Conservation (phyloP, 257 asterid species). For the Nicotiana paniculata region DNA sequence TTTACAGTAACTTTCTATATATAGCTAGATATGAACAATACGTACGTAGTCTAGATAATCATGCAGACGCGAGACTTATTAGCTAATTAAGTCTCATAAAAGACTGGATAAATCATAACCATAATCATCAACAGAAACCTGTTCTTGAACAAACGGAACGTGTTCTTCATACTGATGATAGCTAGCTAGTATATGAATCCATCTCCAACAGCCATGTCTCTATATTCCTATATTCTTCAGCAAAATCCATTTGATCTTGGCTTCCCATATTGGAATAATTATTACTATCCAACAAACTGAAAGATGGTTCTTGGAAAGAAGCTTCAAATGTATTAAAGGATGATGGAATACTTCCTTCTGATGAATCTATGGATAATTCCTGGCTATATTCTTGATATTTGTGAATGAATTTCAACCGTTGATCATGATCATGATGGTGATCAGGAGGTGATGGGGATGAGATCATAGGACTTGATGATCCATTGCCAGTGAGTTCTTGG, state of each 20-base stretch:
- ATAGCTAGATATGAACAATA: background rate
- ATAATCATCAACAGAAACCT: conserved; percentile 26
- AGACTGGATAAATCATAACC: conserved; percentile 37
- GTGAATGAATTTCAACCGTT: background rate
- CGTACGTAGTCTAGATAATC: background rate
- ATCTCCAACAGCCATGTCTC: conserved; percentile 50
- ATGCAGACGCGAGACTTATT: background rate
- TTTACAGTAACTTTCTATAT: background rate
- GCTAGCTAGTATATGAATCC: conserved; percentile 22
- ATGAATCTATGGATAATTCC: conserved; percentile 38
- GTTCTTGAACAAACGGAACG: conserved; percentile 28
- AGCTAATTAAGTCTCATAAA: background rate
- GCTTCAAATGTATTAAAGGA: conserved; percentile 33
- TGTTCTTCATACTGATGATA: conserved; percentile 5
- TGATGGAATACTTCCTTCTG: conserved; percentile 27
- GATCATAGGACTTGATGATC: background rate
- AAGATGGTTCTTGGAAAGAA: conserved; percentile 10
- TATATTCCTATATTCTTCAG: conserved; percentile 27
- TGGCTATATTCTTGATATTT: conserved; percentile 11
- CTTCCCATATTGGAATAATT: background rate
- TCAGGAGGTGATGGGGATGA: conserved; percentile 1
- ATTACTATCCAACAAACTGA: conserved; percentile 18
- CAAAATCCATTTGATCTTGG: conserved; percentile 11
- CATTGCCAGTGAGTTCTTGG: conserved; percentile 45
- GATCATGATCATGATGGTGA: conserved; percentile 8